Base-by-base conservation (phyloP, 2,329 filamentous ascomycete species). In the Intubia oerlemansii region DNA sequence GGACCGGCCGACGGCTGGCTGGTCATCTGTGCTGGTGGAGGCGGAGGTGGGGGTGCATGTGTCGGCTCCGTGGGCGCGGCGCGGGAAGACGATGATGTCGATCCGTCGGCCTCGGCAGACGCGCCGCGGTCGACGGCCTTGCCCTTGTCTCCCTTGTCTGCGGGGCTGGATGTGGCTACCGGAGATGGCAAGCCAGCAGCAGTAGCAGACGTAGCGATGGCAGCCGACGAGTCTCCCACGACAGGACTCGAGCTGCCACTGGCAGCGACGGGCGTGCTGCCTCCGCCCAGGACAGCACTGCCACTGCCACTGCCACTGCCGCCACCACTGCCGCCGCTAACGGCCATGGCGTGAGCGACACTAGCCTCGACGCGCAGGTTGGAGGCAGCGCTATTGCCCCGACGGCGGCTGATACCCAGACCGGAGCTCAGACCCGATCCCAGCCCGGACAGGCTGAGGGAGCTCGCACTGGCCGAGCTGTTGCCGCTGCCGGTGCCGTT, bases 101-200 rank as follows among this genome's bases (percentile, higher is more conserved):
- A n/a, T n/a, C n/a, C n/a, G n/a, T n/a, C n/a, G n/a, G 45, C 30
- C 12, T 43, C 30, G 21, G 28, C 17, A 5, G 15, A 16, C 2
- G 33, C 34, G 10, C 46, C 44, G 12, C 72, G 66, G 35, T 80
- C 74, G 4, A 80, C 61, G 1, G 50, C 68, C 43, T 82, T 82
- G 5, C 76, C 76, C 44, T 82, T 82, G 27, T 58, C 54, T n/a
- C n/a, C n/a, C n/a, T n/a, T n/a, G n/a, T n/a, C n/a, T n/a, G n/a
- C n/a, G n/a, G n/a, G n/a, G n/a, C n/a, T n/a, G n/a, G n/a, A n/a
- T n/a, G n/a, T n/a, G n/a, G n/a, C n/a, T n/a, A n/a, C n/a, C n/a
- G n/a, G n/a, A n/a, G n/a, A n/a, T n/a, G 19, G 41, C 42, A 10
- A 41, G 39, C 10, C 39, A 38, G 40, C 40, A 24, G 47, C 38